These are phyloP conservation scores for Cyberlindnera americana DNA, from an alignment of 805 yeast species.

Conservation along the genomic window DNA sequence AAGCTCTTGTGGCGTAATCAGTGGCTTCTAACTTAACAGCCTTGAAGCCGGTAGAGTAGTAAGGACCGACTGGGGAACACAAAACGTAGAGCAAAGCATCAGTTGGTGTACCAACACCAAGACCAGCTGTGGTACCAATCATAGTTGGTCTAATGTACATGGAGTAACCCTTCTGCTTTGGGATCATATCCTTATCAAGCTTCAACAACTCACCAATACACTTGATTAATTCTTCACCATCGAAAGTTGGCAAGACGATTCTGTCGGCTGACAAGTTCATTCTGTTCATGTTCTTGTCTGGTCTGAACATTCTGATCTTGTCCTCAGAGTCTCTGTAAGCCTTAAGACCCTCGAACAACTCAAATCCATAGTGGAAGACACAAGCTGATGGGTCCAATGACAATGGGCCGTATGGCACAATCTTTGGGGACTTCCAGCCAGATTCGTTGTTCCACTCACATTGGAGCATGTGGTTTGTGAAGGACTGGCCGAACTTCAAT, in stretches of 20 bases:
- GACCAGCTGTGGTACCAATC: constrained; percentile 86
- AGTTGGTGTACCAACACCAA: constrained; percentile 83
- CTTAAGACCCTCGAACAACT: constrained; percentile 93
- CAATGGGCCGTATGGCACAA: constrained; percentile 78
- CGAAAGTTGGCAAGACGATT: constrained; percentile 86
- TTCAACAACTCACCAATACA: constrained; percentile 72
- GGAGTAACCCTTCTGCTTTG: constrained; percentile 84
- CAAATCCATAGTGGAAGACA: constrained; percentile 94
- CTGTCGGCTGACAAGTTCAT: constrained; percentile 87
- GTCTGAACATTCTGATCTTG: constrained; percentile 79
- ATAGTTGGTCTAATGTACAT: constrained; percentile 91
- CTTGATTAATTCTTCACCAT: constrained; percentile 69
- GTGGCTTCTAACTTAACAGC: constrained; percentile 95
- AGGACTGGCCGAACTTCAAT: constrained; percentile 67
- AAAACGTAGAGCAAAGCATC: constrained; percentile 82
- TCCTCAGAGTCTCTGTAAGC: constrained; percentile 71
- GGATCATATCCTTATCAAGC: constrained; percentile 75
- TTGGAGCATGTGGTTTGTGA: constrained; percentile 87
- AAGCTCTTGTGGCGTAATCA: constrained; percentile 93
- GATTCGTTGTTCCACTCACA: constrained; percentile 71
- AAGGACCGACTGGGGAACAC: constrained; percentile 96
- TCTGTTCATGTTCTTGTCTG: constrained; percentile 87
- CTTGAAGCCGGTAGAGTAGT: constrained; percentile 92
- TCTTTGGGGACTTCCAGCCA: constrained; percentile 91
- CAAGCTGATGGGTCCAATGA: constrained; percentile 81